Evolutionary conservation across 2,329 filamentous ascomycete genomes (phyloP).

Genomic region (Hysterium pulicare): DNA sequence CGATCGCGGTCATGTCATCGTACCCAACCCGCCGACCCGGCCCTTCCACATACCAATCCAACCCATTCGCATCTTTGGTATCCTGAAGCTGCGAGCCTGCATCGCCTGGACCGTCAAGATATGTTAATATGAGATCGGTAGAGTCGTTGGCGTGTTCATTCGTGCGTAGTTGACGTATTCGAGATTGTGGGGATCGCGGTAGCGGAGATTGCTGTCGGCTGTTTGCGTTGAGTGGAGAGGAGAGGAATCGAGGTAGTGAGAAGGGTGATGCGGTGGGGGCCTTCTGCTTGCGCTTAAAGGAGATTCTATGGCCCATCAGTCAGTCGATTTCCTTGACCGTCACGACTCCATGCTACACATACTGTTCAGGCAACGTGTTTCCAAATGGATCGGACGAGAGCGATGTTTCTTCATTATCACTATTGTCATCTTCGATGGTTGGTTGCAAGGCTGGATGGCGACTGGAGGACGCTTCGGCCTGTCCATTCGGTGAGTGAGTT

Average conservation of each 20-base stretch:
- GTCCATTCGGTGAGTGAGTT: constrained; percentile 31
- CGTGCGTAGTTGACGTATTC: constrained; percentile 20
- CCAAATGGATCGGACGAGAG: constrained; percentile 58
- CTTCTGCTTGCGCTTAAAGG: constrained; percentile 69
- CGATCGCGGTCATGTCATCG: constrained; percentile 93
- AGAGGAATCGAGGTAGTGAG: constrained; percentile 44
- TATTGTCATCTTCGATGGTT: constrained; percentile 38
- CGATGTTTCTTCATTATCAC: constrained; percentile 50
- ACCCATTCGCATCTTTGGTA: constrained; percentile 41
- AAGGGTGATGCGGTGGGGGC: constrained; percentile 36
- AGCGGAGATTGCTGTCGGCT: constrained; percentile 29
- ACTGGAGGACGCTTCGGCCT: constrained; percentile 46
- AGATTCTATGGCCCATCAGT: constrained; percentile 42
- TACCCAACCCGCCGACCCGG: constrained; percentile 89
- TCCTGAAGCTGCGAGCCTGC: constrained; percentile 39
- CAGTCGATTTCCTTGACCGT: neutral
- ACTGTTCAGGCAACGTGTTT: constrained; percentile 47
- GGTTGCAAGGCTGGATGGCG: constrained; percentile 35
- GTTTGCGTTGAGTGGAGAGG: constrained; percentile 32
- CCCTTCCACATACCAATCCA: constrained; percentile 87
- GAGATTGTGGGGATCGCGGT: constrained; percentile 23
- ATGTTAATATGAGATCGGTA: constrained; percentile 41
- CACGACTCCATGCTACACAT: constrained; percentile 9
- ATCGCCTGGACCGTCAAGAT: constrained; percentile 38
- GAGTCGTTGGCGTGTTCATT: constrained; percentile 20